Conservation (phyloP, 2,329 filamentous ascomycete genomes). For the Ophiocordyceps robertsii region DNA sequence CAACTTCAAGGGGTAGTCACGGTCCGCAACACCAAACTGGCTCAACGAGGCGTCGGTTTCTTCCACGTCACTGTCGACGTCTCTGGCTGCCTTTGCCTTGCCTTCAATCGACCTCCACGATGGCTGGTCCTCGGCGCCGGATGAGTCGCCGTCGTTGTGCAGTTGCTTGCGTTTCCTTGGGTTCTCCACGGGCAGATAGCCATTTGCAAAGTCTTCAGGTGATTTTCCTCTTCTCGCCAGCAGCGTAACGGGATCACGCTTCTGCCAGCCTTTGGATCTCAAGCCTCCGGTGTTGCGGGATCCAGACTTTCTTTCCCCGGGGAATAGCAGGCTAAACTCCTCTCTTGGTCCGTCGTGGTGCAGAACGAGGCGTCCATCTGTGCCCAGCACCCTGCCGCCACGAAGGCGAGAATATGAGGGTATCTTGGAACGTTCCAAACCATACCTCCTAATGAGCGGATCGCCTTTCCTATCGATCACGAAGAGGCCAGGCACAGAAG, state of each 20-base stretch:
- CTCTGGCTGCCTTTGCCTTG: constrained; percentile 37
- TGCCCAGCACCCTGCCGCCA: constrained; percentile 57
- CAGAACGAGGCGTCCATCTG: constrained; percentile 45
- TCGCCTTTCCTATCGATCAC: constrained; percentile 66
- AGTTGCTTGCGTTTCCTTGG: constrained; percentile 28
- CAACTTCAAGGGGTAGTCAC: constrained; percentile 33
- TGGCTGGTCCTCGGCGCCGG: constrained; percentile 32
- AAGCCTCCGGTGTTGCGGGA: constrained; percentile 31
- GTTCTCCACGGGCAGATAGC: constrained; percentile 33
- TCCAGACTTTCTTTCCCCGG: constrained; percentile 19
- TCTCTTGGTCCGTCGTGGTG: constrained; percentile 49
- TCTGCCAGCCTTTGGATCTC: constrained; percentile 24
- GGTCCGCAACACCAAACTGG: constrained; percentile 15
- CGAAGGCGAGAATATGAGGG: constrained; percentile 60
- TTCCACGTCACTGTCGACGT: constrained; percentile 35
- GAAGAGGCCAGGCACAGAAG: constrained; percentile 25
- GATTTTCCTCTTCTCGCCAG: constrained; percentile 13
- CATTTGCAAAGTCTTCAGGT: constrained; percentile 17
- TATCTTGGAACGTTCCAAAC: constrained; percentile 56
- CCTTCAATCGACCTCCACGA: constrained; percentile 54
- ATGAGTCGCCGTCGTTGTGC: constrained; percentile 20
- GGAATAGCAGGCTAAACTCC: constrained; percentile 34
- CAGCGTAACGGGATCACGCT: constrained; percentile 26
- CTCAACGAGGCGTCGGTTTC: constrained; percentile 31
- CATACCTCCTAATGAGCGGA: constrained; percentile 59